Evolutionary conservation across 306 rosid species (phyloP), one percentile per base, ranked within the genome.

Genomic region (Cicer bijugum): DNA sequence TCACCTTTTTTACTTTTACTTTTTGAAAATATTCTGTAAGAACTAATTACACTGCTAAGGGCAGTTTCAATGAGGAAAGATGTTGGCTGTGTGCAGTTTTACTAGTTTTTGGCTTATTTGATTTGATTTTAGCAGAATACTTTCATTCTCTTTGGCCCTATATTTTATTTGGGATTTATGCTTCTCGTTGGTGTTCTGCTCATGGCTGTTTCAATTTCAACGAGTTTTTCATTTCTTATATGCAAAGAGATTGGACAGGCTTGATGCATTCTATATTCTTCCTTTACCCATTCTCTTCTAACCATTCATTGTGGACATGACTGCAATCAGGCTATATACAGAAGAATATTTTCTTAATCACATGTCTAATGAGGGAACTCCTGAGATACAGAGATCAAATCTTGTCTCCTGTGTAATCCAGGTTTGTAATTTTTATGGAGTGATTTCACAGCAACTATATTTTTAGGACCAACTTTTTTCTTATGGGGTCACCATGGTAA

Each of bases 311-410:
- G 51, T 55, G 14, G 53, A 5, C 71, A 52, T 79, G 76, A 53
- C 50, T 81, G 69, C 64, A 45, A 84, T 72, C 81, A 93, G 98
- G 88, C 80, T 93, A 58, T 93, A 93, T 74, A 86, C 98, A 7
- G 97, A 93, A 88, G 98, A 93, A 69, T 93, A 88, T 84, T 93
- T 88, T 82, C 74, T 79, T 44, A 89, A 85, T 12, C 88, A 89
- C 69, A 91, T 93, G 97, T 69, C 90, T 67, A 76, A 82, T 23
- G 94, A 87, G 87, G 98, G 92, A 72, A 91, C 88, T 85, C 96
- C 97, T 20, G 98, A 93, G 86, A 93, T 93, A 72, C 98, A 93
- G 75, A 84, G 98, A 80, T 93, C 97, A 77, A 93, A 89, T 82
- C 96, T 91, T 67, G 98, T 89, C 77, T 89, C 97, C 76, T 89